Evolutionary conservation across 805 yeast genomes (phyloP).

Genomic region (Starmerella tilneyi): DNA sequence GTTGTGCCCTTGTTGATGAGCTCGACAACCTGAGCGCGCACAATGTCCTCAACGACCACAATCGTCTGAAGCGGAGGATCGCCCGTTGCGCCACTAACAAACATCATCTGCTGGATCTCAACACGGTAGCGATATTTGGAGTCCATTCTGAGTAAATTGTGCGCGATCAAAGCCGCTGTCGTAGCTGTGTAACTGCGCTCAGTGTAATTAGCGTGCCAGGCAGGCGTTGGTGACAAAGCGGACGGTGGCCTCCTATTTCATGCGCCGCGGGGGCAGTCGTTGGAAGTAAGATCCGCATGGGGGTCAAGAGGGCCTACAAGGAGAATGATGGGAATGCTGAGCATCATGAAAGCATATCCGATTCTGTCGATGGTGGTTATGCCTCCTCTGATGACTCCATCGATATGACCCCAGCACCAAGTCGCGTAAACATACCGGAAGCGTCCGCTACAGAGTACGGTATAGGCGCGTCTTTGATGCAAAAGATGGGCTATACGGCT

Average conservation of each 20-base stretch:
- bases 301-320: not conserved
- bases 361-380: too few relatives aligned
- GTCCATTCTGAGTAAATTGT: constrained; percentile 18
- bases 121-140: constrained; percentile 60
- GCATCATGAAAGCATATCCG: not conserved
- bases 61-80: constrained; percentile 92
- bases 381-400: constrained; percentile 9
- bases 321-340: not conserved
- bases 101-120: constrained; percentile 98
- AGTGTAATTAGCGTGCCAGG: not conserved
- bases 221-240: not conserved
- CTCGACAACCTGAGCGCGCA: constrained; percentile 87
- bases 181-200: too few relatives aligned
- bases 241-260: not conserved
- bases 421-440: not conserved
- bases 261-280: not conserved
- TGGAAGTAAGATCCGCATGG: not conserved
- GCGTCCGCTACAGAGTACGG: constrained; percentile 45
- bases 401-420: not conserved
- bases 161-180: too few relatives aligned
- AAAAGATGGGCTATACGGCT: constrained; percentile 74
- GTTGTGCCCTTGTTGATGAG: constrained; percentile 62
- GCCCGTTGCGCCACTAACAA: constrained; percentile 87
- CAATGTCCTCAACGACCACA: constrained; percentile 88
- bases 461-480: constrained; percentile 67